Conservation (phyloP, 352 stramenopile species). For the Phytophthora sansomeana region DNA sequence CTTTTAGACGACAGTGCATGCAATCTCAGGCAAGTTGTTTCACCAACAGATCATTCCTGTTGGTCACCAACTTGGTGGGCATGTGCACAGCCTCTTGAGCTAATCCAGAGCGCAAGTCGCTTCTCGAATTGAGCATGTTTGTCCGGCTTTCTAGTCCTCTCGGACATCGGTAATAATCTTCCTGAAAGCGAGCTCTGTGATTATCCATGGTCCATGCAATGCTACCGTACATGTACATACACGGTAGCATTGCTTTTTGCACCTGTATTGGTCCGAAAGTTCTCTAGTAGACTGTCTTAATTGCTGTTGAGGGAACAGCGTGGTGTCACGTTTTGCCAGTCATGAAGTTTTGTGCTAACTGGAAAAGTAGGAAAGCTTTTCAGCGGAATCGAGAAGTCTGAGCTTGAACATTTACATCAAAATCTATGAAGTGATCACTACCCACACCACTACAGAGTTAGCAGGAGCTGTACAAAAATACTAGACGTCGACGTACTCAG, state of each 20-base stretch:
- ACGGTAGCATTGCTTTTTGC: no score
- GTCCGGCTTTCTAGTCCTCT: background rate
- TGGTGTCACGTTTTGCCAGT: background rate
- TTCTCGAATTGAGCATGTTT: slow-evolving; percentile 11
- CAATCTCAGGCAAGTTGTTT: slow-evolving; percentile 1
- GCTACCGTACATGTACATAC: no score
- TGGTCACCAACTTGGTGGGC: background rate
- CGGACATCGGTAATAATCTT: slow-evolving; percentile 62
- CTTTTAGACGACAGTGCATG: background rate
- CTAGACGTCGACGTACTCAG: slow-evolving; percentile 23
- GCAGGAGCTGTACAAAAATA: slow-evolving; percentile 18
- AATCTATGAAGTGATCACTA: slow-evolving; percentile 19
- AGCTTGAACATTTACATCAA: slow-evolving; percentile 7
- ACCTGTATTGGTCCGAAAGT: no score
- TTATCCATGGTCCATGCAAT: no score
- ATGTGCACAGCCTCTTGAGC: background rate
- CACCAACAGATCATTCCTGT: background rate
- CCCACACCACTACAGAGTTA: background rate
- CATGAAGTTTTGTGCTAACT: background rate
- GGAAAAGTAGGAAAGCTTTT: no score
- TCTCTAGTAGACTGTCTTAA: no score
- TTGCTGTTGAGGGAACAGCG: no score
- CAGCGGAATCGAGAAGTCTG: slow-evolving; percentile 3
- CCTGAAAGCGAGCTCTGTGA: slow-evolving; percentile 30
- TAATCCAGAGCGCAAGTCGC: background rate